Evolutionary conservation across 202 grass and related monocot genomes (phyloP), one percentile per base, ranked within the genome.

Genomic region (Digitaria exilis): DNA sequence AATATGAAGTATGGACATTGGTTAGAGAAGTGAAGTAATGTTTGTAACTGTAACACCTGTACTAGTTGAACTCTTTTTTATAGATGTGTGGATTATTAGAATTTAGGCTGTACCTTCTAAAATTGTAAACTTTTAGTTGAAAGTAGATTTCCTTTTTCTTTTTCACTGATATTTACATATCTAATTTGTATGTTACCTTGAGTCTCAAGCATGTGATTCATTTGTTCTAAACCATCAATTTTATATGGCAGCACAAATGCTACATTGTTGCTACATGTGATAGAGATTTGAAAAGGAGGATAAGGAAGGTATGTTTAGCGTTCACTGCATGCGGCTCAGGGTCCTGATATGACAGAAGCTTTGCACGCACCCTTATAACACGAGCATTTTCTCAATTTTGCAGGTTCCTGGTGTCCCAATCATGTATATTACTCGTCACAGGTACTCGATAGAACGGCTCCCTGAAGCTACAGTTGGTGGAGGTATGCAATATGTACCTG

Each of bases 211-310:
- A 26, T 2, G 74, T 24, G 30, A 54, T 76, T 67, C 24, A 25
- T 12, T 34, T 25, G 15, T 82, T 59, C 30, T 58, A 22, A 81
- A 58, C 30, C 13, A 16, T 29, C 41, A 43, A 15, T 62, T 75
- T 84, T 82, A 24, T 89, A 30, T 80, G 75, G 82, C 88, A 97
- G 86, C 88, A 97, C 81, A 94, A 93, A 75, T 93, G 90, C 73
- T 97, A 94, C 35, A 91, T 94, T 51, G 90, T 98, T 87, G 92
- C 95, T 51, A 98, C 90, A 22, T 98, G 92, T 35, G 90, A 93
- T 84, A 90, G 90, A 91, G 92, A 98, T 85, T 79, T 93, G 60
- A 95, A 98, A 65, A 86, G 95, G 77, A 90, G 95, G 80, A 93
- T 95, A 88, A 90, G 92, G 52, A 98, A 98, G 90, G 88, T 95